Conservation (phyloP, 169 alveolate genomes). For the Plasmodium adleri region DNA sequence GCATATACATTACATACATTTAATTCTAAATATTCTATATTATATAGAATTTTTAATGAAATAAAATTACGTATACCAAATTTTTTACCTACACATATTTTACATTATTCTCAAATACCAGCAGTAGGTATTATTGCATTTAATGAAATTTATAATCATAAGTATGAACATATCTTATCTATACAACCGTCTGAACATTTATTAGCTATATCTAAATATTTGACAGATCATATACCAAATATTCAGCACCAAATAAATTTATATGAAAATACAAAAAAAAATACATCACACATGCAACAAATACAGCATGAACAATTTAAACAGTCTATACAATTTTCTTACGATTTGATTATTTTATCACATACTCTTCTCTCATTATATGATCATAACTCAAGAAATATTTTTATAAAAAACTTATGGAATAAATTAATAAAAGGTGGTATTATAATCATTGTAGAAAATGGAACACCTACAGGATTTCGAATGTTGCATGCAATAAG, state of each 20-base stretch:
- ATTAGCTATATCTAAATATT: conserved; percentile 76
- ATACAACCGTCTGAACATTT: conserved; percentile 84
- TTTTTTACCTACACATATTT: conserved; percentile 49
- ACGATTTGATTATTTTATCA: conserved; percentile 81
- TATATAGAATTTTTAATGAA: conserved; percentile 85
- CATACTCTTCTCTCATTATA: conserved; percentile 53
- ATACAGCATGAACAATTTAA: no score
- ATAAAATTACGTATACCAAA: conserved; percentile 70
- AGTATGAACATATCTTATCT: conserved; percentile 58
- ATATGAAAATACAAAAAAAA: conserved; percentile 64
- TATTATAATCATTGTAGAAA: conserved; percentile 84
- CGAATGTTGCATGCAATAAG: conserved; percentile 90
- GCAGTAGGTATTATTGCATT: conserved; percentile 70
- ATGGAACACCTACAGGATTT: conserved; percentile 93
- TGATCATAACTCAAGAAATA: conserved; percentile 73
- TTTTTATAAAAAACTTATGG: conserved; percentile 84
- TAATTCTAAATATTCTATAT: conserved; percentile 85
- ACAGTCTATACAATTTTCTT: conserved; percentile 1
- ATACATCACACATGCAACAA: no score
- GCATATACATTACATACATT: conserved; percentile 90
- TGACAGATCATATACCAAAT: conserved; percentile 75
- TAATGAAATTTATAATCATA: conserved; percentile 64
- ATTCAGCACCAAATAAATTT: conserved; percentile 79
- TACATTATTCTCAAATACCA: conserved; percentile 12
- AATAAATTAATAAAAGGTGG: conserved; percentile 78